A percentile compares a stretch with the other conserved stretches of the same genome.
Evolutionary conservation across 257 asterid genomes (phyloP).

Genomic region (Parsonsia alboflavescens): DNA sequence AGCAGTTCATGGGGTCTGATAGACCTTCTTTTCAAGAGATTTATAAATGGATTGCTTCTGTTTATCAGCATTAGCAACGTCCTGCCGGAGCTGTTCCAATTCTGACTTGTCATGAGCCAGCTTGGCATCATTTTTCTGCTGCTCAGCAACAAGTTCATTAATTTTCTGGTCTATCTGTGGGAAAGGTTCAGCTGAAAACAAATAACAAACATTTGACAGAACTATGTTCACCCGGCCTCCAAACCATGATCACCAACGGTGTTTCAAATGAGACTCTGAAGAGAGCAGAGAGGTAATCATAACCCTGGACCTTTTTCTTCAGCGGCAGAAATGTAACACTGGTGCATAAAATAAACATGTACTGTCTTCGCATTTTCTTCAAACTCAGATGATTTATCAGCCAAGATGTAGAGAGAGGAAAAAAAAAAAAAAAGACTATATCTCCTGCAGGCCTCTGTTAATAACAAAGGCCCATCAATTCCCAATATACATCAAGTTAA

Average conservation of each 20-base stretch:
- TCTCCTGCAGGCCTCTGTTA: neutral
- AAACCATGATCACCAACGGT: neutral
- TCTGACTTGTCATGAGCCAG: slow-evolving; percentile 84
- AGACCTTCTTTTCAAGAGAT: slow-evolving; percentile 86
- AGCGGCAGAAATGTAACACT: neutral
- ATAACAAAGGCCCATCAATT: neutral
- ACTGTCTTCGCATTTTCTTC: neutral
- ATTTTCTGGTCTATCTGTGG: slow-evolving; percentile 87
- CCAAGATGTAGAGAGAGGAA: neutral
- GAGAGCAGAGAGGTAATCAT: neutral
- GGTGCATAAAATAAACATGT: neutral
- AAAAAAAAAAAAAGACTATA: neutral
- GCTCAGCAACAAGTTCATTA: slow-evolving; percentile 89
- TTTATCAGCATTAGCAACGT: slow-evolving; percentile 60
- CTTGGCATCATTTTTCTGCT: slow-evolving; percentile 95
- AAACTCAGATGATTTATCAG: neutral
- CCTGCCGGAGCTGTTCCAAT: slow-evolving; percentile 88
- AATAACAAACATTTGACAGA: neutral
- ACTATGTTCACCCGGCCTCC: neutral
- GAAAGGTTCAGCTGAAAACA: slow-evolving; percentile 63
- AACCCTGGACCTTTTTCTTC: neutral
- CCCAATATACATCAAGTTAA: neutral
- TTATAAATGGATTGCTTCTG: slow-evolving; percentile 71
- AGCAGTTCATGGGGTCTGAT: slow-evolving; percentile 14
- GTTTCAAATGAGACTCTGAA: neutral